Evolutionary conservation across 768 basidiomycete genomes (phyloP).

Genomic region (Suillus subaureus): DNA sequence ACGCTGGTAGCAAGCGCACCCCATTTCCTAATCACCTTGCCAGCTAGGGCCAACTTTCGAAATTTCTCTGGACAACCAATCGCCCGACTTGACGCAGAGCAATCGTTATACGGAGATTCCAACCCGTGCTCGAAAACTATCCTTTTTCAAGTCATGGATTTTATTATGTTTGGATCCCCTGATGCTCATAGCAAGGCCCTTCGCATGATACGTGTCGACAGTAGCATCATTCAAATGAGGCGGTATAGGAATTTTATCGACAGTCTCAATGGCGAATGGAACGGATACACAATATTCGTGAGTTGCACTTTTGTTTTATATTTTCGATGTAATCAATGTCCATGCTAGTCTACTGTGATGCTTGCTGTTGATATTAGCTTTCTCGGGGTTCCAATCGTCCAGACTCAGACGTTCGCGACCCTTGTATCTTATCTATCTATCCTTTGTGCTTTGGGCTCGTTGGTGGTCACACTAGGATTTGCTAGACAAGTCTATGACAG

Average conservation of each 20-base stretch:
- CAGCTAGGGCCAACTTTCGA: slow-evolving; percentile 30
- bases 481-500: too few relatives aligned
- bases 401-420: too few relatives aligned
- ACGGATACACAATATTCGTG: slow-evolving; percentile 50
- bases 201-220: slow-evolving; percentile 44
- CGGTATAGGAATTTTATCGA: slow-evolving; percentile 43
- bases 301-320: slow-evolving; percentile 15
- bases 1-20: background rate
- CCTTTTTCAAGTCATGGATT: slow-evolving; percentile 32
- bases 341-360: slow-evolving; percentile 13
- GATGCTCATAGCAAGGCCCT: slow-evolving; percentile 42
- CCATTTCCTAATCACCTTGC: background rate
- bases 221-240: slow-evolving; percentile 38
- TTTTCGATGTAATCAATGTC: background rate
- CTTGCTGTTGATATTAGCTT: background rate
- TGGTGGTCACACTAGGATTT: too few relatives aligned
- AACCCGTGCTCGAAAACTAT: slow-evolving; percentile 25
- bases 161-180: slow-evolving; percentile 48
- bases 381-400: too few relatives aligned
- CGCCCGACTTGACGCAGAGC: slow-evolving; percentile 18
- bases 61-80: slow-evolving; percentile 39
- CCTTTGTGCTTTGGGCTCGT: too few relatives aligned
- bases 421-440: too few relatives aligned
- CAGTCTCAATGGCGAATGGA: slow-evolving; percentile 48
- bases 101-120: slow-evolving; percentile 20